Conservation (phyloP, 2,329 filamentous ascomycete species). For the Hymenoscyphus fructigenus region DNA sequence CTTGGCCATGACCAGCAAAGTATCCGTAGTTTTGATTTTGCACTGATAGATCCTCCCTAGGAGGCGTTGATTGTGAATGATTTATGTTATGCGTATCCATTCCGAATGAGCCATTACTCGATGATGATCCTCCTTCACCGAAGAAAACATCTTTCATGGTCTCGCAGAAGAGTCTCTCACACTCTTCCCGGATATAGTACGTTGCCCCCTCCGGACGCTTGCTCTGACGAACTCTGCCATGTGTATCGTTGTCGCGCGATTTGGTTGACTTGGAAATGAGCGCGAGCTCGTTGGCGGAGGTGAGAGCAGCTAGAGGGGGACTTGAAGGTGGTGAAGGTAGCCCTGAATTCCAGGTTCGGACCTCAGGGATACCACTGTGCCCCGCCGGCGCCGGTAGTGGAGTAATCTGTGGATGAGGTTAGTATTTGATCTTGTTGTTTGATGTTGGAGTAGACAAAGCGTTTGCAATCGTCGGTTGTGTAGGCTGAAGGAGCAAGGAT, state of each 20-base stretch:
- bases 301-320: constrained; percentile 80
- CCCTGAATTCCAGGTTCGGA: constrained; percentile 63
- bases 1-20: constrained; percentile 27
- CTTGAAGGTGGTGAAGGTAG: constrained; percentile 82
- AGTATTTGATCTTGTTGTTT: neutral
- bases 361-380: constrained; percentile 95
- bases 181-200: constrained; percentile 97
- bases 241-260: constrained; percentile 35
- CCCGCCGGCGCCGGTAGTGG: constrained; percentile 85
- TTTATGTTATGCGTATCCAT: constrained; percentile 58
- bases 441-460: neutral
- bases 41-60: constrained; percentile 30
- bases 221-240: constrained; percentile 30
- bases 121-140: constrained; percentile 85
- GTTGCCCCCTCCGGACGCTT: constrained; percentile 83
- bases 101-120: constrained; percentile 78
- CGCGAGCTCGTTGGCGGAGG: constrained; percentile 65
- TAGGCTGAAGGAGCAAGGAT: neutral
- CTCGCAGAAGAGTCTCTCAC: constrained; percentile 99
- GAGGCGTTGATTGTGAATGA: constrained; percentile 39
- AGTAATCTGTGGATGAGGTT: constrained; percentile 60
- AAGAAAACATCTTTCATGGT: constrained; percentile 90
- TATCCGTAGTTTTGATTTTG: constrained; percentile 22
- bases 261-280: constrained; percentile 52
- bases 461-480: neutral